Evolutionary conservation across 2,329 filamentous ascomycete species (phyloP).

Genomic region (Gliomastix tumulicola): DNA sequence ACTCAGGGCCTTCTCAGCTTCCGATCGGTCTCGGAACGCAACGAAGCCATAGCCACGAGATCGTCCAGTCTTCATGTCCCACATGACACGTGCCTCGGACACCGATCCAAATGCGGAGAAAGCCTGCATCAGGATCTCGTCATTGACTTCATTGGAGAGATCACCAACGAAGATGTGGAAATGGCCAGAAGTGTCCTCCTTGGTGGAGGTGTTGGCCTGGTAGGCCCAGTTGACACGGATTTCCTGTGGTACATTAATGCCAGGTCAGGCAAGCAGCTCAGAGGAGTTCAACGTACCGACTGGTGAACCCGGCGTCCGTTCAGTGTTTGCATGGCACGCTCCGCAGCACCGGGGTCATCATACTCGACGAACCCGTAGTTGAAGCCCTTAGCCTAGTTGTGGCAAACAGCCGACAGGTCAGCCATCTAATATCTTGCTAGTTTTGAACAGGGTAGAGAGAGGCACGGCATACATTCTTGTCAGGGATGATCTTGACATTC

Average conservation of each 20-base stretch:
- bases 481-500: slow-evolving; percentile 98
- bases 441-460: too few relatives aligned
- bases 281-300: slow-evolving; percentile 54
- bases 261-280: not conserved
- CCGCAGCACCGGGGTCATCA: slow-evolving; percentile 92
- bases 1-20: slow-evolving; percentile 92
- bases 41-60: slow-evolving; percentile 98
- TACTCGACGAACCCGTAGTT: slow-evolving; percentile 99
- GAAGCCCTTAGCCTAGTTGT: slow-evolving; percentile 91
- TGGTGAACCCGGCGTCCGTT: slow-evolving; percentile 95
- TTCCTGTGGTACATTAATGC: slow-evolving; percentile 54
- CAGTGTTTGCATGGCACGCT: slow-evolving; percentile 93
- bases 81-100: slow-evolving; percentile 98
- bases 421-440: too few relatives aligned
- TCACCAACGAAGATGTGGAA: slow-evolving; percentile 99
- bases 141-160: slow-evolving; percentile 96
- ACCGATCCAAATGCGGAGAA: slow-evolving; percentile 95
- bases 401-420: too few relatives aligned
- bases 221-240: slow-evolving; percentile 99
- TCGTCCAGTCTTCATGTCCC: slow-evolving; percentile 99
- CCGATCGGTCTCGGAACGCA: slow-evolving; percentile 86
- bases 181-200: slow-evolving; percentile 96
- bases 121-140: slow-evolving; percentile 86
- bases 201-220: slow-evolving; percentile 87
- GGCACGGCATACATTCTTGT: slow-evolving; percentile 81